These are phyloP conservation scores for Rhodotorula sp. DNA, from an alignment of 1,284 basidiomycete genomes.

Conservation along the genomic window DNA sequence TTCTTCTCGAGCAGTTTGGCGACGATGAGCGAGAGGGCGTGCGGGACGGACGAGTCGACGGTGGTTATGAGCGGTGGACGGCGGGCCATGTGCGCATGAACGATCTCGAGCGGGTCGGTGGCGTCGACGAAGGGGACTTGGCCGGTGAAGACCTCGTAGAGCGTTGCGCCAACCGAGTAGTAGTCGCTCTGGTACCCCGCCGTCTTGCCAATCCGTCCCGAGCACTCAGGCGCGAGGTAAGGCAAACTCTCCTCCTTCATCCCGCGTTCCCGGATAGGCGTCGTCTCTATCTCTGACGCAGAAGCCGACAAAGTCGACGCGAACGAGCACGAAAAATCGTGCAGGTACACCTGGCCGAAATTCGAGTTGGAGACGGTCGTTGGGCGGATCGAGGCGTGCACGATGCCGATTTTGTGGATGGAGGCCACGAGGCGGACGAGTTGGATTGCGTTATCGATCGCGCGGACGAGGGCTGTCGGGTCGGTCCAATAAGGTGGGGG, in stretches of 20 bases:
- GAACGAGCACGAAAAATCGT: constrained; percentile 39
- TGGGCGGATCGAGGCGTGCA: constrained; percentile 37
- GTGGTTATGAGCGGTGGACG: constrained; percentile 16
- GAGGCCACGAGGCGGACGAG: constrained; percentile 26
- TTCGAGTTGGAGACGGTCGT: constrained; percentile 23
- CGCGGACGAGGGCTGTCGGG: constrained; percentile 4
- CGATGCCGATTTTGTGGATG: constrained; percentile 29
- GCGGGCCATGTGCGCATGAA: constrained; percentile 36
- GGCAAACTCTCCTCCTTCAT: constrained; percentile 36
- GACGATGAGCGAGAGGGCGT: constrained; percentile 28
- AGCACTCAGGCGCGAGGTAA: constrained; percentile 36
- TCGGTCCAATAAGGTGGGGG: constrained; percentile 23
- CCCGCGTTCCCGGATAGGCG: constrained; percentile 32
- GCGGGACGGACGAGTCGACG: constrained; percentile 29
- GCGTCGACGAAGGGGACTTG: constrained; percentile 28
- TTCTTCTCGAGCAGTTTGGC: constrained; percentile 38
- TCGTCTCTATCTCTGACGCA: neutral
- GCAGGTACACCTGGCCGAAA: constrained; percentile 28
- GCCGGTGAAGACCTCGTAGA: constrained; percentile 35
- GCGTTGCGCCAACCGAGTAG: constrained; percentile 32
- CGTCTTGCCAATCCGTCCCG: constrained; percentile 18
- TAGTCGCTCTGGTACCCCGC: constrained; percentile 33
- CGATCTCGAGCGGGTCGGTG: constrained; percentile 33
- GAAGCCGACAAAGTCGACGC: neutral
- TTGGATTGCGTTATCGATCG: constrained; percentile 23